Evolutionary conservation across 2,329 filamentous ascomycete species (phyloP).

Genomic region (Geosmithia putterillii): DNA sequence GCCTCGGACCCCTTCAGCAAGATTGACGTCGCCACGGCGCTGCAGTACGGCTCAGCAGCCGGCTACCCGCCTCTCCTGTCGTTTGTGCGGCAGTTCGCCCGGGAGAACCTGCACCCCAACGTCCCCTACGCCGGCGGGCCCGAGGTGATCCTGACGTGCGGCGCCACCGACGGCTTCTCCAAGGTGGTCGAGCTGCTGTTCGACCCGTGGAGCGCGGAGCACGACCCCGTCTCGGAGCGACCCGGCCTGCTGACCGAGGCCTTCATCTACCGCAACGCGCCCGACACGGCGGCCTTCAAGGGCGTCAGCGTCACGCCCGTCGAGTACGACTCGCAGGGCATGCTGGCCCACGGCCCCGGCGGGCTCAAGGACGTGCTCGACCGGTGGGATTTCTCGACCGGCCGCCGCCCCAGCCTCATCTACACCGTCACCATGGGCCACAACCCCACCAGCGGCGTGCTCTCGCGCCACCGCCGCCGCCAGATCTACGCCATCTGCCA

Average conservation of each 20-base stretch:
- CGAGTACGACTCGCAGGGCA: slow-evolving; percentile 66
- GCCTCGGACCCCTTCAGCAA: slow-evolving; percentile 50
- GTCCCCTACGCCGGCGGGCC: slow-evolving; percentile 67
- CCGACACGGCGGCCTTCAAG: slow-evolving; percentile 53
- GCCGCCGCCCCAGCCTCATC: slow-evolving; percentile 69
- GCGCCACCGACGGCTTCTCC: slow-evolving; percentile 73
- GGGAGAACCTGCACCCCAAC: slow-evolving; percentile 66
- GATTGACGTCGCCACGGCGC: slow-evolving; percentile 68
- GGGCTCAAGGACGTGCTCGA: slow-evolving; percentile 66
- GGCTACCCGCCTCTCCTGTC: slow-evolving; percentile 70
- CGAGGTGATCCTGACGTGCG: slow-evolving; percentile 68
- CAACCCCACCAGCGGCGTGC: slow-evolving; percentile 70
- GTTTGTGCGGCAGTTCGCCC: slow-evolving; percentile 69
- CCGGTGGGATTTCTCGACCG: slow-evolving; percentile 67
- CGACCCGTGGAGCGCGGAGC: slow-evolving; percentile 60
- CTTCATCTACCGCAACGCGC: slow-evolving; percentile 69
- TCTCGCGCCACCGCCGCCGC: slow-evolving; percentile 60
- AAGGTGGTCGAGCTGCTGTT: slow-evolving; percentile 68
- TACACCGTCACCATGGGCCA: slow-evolving; percentile 82
- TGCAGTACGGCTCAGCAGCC: slow-evolving; percentile 77
- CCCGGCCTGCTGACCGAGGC: slow-evolving; percentile 70
- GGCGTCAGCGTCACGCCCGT: slow-evolving; percentile 66
- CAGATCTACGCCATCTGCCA: slow-evolving; percentile 72
- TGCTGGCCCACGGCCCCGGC: slow-evolving; percentile 61
- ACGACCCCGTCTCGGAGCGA: slow-evolving; percentile 54